These are phyloP conservation scores for Hypoxylon fuscum DNA, from an alignment of 495 filamentous ascomycete species.

Conservation along the genomic window DNA sequence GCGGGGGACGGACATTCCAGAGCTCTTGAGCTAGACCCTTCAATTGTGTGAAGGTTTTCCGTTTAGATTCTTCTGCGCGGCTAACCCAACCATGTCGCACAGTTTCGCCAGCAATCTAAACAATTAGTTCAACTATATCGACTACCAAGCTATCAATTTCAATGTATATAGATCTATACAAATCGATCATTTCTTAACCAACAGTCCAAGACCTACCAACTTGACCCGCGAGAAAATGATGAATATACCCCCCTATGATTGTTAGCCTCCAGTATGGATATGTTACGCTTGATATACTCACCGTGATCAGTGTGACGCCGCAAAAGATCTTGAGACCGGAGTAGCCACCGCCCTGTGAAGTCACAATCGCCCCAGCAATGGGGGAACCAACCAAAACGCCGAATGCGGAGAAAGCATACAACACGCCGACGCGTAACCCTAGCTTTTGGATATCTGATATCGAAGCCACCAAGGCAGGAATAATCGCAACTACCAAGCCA, in stretches of 20 bases:
- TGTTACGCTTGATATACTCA: constrained; percentile 1
- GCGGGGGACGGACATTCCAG: constrained; percentile 49
- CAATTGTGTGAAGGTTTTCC: constrained; percentile 57
- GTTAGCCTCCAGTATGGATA: neutral
- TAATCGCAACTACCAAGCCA: constrained; percentile 16
- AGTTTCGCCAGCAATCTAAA: constrained; percentile 48
- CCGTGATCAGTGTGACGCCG: constrained; percentile 15
- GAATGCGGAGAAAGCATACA: constrained; percentile 28
- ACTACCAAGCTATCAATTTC: no score
- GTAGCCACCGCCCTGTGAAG: constrained; percentile 14
- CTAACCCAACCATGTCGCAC: constrained; percentile 43
- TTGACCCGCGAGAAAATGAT: constrained; percentile 21
- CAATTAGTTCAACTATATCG: no score
- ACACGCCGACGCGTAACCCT: constrained; percentile 19
- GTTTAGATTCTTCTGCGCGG: constrained; percentile 51
- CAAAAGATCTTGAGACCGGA: constrained; percentile 24
- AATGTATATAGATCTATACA: neutral
- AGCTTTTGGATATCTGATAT: constrained; percentile 27
- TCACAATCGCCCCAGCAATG: constrained; percentile 31
- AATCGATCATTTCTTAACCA: constrained; percentile 22
- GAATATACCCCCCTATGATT: constrained; percentile 13
- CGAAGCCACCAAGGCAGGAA: constrained; percentile 25
- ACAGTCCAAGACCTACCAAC: constrained; percentile 17
- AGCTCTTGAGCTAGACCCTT: constrained; percentile 51
- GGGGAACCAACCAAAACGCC: constrained; percentile 21